Evolutionary conservation across 208 protist species (phyloP), one percentile per base, ranked within the genome.

Genomic region (Trypanosoma melophagium): DNA sequence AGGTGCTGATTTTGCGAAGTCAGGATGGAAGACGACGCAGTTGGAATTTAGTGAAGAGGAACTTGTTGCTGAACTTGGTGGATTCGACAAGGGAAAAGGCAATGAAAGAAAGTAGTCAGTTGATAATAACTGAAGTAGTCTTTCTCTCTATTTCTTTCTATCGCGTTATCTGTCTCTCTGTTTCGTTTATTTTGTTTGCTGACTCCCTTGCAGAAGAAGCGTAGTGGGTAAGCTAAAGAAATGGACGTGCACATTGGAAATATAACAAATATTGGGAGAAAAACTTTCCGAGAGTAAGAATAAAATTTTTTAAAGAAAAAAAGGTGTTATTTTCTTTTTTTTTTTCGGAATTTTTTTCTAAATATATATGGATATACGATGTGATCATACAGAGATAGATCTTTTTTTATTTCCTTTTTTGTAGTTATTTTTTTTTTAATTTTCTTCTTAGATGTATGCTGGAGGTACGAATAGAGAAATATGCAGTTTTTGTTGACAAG

Each of bases 1-100:
- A 62, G 87, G 74, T 38, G 75, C 65, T 10, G 64, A 74, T 14
- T 92, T 93, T 68, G 87, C 82, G 17, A 79, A 84, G 7, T 67
- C 76, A 49, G 80, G 81, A 12, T 93, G 87, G 87, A 90, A 87
- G 45, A 65, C 69, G 14, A 12, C 76, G n/a, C 74, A 80, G 25
- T 60, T 76, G 5, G 74, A 73, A 24, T 93, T 90, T 64, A 38
- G 66, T 7, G 87, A 93, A 60, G 69, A 75, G n/a, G 87, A 93
- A 54, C 88, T 93, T 50, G 77, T 83, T 35, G 78, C 84, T 21
- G 54, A 64, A 17, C 21, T 60, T 50, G 49, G 56, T 17, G 42
- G 0, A 41, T 22, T 24, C n/a, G 54, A 38, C 19, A 58, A 21
- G 8, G 63, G 47, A 38, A 49, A 40, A 22, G 28, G 24, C 17